Percentiles rank a stretch among this genome's conserved stretches.
Conservation (phyloP, 495 filamentous ascomycete genomes). For the Penicillium cinerascens region DNA sequence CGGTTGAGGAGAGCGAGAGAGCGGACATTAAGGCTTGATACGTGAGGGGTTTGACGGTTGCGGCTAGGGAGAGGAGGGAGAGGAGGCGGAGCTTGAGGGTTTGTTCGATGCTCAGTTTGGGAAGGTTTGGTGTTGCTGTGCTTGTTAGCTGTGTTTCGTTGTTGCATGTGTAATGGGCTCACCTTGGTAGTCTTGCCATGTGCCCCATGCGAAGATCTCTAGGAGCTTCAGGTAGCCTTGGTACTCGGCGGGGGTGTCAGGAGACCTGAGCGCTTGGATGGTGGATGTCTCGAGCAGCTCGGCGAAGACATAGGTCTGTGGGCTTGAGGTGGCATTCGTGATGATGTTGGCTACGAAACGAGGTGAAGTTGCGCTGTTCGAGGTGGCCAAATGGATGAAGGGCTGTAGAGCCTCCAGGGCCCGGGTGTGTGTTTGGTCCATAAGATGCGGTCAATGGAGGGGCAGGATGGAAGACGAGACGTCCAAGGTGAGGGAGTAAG, state of each 20-base stretch:
- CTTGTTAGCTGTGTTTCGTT: background rate
- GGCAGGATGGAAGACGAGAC: background rate
- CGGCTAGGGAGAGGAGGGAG: slow-evolving; percentile 72
- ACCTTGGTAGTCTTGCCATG: slow-evolving; percentile 75
- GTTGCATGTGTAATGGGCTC: background rate
- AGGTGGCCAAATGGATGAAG: slow-evolving; percentile 82
- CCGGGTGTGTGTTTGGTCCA: slow-evolving; percentile 75
- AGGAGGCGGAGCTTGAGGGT: slow-evolving; percentile 85
- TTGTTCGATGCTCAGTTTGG: slow-evolving; percentile 68
- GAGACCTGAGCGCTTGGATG: slow-evolving; percentile 65
- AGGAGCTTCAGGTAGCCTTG: slow-evolving; percentile 65
- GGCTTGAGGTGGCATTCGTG: slow-evolving; percentile 77
- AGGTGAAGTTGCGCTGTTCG: slow-evolving; percentile 66
- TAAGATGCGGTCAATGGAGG: slow-evolving; percentile 29
- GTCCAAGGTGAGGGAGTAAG: background rate
- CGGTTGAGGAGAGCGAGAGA: slow-evolving; percentile 63
- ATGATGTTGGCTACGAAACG: slow-evolving; percentile 83
- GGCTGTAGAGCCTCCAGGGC: slow-evolving; percentile 85
- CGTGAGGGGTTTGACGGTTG: slow-evolving; percentile 61
- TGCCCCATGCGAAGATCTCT: slow-evolving; percentile 91
- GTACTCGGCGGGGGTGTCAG: slow-evolving; percentile 47
- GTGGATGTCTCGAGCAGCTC: slow-evolving; percentile 83
- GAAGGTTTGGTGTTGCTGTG: slow-evolving; percentile 57
- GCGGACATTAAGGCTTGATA: slow-evolving; percentile 64
- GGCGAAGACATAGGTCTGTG: slow-evolving; percentile 90